phyloP scores from a whole-genome alignment of 331 rosid genomes.

The Saraca asoca region DNA sequence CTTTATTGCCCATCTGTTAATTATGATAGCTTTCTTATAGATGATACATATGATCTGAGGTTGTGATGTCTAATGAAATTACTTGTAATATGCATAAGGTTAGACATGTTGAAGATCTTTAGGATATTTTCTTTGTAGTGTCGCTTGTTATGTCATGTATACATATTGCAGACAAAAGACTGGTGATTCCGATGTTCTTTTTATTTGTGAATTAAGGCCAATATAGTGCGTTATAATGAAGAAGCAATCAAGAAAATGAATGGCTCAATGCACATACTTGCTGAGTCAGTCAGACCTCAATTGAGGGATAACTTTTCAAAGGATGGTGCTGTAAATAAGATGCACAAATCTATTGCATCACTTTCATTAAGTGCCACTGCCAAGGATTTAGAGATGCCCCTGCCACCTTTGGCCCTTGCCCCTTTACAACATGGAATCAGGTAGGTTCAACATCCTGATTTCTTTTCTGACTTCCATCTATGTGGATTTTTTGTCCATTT shows the following conservation, averaged over 20 bases:
- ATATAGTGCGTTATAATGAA: conserved; percentile 77
- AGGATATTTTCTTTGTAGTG: too few relatives aligned
- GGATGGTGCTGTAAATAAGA: conserved; percentile 51
- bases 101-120: too few relatives aligned
- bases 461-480: neutral
- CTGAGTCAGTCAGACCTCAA: conserved; percentile 55
- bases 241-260: conserved; percentile 72
- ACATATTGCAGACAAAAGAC: neutral
- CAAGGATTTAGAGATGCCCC: conserved; percentile 81
- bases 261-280: conserved; percentile 52
- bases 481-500: neutral
- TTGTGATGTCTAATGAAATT: too few relatives aligned
- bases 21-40: too few relatives aligned
- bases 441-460: conserved; percentile 45
- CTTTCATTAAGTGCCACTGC: conserved; percentile 51
- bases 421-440: conserved; percentile 78
- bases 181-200: conserved; percentile 29
- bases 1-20: too few relatives aligned
- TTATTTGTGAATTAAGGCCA: conserved; percentile 58
- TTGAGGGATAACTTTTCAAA: conserved; percentile 45
- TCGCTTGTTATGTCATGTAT: too few relatives aligned
- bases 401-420: conserved; percentile 88
- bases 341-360: conserved; percentile 44
- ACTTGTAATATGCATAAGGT: too few relatives aligned
- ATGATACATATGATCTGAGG: too few relatives aligned